Evolutionary conservation across 495 filamentous ascomycete genomes (phyloP), one percentile per base, ranked within the genome.

Genomic region (Xylaria nigripes): DNA sequence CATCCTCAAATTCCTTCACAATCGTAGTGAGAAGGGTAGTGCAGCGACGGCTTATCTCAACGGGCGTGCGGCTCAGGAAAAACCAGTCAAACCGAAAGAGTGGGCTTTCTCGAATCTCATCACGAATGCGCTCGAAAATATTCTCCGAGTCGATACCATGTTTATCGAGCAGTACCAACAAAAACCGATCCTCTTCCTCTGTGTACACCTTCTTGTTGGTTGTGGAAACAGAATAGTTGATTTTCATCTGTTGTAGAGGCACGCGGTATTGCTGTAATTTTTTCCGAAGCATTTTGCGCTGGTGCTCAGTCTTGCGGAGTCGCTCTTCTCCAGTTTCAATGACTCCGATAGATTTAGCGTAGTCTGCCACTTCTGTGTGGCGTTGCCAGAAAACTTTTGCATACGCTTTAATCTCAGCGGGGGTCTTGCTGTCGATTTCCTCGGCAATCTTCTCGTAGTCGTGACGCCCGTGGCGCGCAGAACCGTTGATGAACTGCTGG

Each of bases 181-280:
- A 75, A 72, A 99, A 99, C 10, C 94, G 83, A 63, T 99, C 94
- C 70, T 99, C 94, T 64, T 99, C 94, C 64, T 97, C 94, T 0
- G 93, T 96, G 65, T 99, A 99, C 6, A 97, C 90, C 73, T 97
- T 97, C 77, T 99, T 99, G 75, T 99, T 99, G 45, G 94, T 99
- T 2, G 94, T 99, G 2, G 90, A 95, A 19, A 99, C 93, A 0
- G 90, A 93, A 69, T 99, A 99, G 72, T 93, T 96, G 73, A 99
- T 89, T 76, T 95, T 95, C 51, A 99, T 80, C 69, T 99, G 94
- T 70, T 97, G 91, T 3, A 99, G 79, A 25, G 94, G 94, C 41
- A 96, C 92, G 5, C 91, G 89, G 67, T 96, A 97, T 79, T 91
- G 89, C 57, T 83, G 77, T 77, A 99, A 84, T 79, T 99, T 99